Percentiles rank a stretch among this genome's conserved stretches.
These are phyloP conservation scores for Prosopis cineraria DNA, from an alignment of 306 rosid species.

Conservation along the genomic window DNA sequence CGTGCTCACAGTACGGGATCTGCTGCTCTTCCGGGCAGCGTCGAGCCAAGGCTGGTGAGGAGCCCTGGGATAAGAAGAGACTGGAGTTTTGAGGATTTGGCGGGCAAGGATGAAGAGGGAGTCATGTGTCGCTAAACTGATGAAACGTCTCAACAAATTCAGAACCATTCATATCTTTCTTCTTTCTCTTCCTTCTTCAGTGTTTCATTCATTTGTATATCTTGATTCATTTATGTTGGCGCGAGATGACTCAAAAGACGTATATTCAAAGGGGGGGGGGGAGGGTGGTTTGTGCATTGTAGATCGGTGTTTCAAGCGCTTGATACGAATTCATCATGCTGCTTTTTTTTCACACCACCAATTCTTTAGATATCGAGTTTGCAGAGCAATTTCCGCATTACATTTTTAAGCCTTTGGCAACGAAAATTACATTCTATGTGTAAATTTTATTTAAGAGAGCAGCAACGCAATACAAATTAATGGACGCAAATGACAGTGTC, in stretches of 20 bases:
- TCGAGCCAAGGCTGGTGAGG: constrained; percentile 57
- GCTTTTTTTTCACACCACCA: constrained; percentile 31
- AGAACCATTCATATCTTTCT: not conserved
- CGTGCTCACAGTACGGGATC: constrained; percentile 35
- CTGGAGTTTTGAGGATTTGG: constrained; percentile 83
- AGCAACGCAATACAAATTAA: not conserved
- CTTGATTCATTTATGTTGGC: not conserved
- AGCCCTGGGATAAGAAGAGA: constrained; percentile 93
- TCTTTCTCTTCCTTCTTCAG: too few relatives aligned
- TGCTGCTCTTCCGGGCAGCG: constrained; percentile 30
- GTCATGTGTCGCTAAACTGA: constrained; percentile 27
- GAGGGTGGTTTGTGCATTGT: not conserved
- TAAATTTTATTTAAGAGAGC: not conserved
- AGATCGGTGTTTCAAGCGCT: constrained; percentile 33
- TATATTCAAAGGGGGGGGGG: not conserved
- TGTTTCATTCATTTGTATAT: not conserved
- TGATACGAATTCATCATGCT: not conserved
- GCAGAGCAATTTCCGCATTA: not conserved
- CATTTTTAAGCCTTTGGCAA: not conserved
- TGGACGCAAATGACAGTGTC: not conserved
- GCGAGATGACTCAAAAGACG: not conserved
- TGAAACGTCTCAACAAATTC: not conserved
- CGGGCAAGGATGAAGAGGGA: constrained; percentile 33
- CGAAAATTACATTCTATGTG: not conserved
- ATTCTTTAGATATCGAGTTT: not conserved